Evolutionary conservation across 2,329 filamentous ascomycete genomes (phyloP), one percentile per base, ranked within the genome.

Genomic region (Trichoderma sp.): DNA sequence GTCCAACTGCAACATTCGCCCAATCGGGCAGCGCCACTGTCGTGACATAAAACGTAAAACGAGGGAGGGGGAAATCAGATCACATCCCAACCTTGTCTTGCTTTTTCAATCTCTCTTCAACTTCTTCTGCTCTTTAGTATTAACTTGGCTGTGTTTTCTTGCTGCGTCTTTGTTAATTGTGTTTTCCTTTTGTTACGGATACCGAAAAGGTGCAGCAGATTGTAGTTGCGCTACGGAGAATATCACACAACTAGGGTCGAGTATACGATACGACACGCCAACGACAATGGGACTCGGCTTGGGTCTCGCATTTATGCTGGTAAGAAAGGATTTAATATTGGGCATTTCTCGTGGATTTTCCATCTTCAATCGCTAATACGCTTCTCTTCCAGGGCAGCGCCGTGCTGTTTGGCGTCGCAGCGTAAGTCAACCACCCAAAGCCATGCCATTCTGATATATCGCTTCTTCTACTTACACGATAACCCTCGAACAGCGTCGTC

Each of bases 301-400:
- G 1, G 77, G 78, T 11, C 43, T 80, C 11, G 72, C 78, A 5
- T 80, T 79, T 71, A 71, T 81, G 64, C 72, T 80, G 71, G 80
- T 81, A 71, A 74, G 77, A 0, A n/a, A 17, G 0, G 59, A 72
- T 9, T 23, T 11, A 23, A 20, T 50, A 23, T 23, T 6, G 1
- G 0, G 13, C 11, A 23, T 23, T 6, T 1, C 43, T 12, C 43
- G 4, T 23, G 5, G 17, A 6, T 69, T 75, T 75, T 63, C 68
- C n/a, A 23, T 26, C 34, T 34, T 9, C 4, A n/a, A 20, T 50
- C n/a, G 39, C 61, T 72, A n/a, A 70, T 9, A 1, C 20, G 23
- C 15, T 32, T 30, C 17, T 23, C 32, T 13, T 58, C 12, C 43
- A 81, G 80, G 65, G 77, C n/a, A 78, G 76, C 73, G 64, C 77